These are phyloP conservation scores for Nelumbo lutea DNA, from an alignment of 164 flowering plant species.

Conservation along the genomic window DNA sequence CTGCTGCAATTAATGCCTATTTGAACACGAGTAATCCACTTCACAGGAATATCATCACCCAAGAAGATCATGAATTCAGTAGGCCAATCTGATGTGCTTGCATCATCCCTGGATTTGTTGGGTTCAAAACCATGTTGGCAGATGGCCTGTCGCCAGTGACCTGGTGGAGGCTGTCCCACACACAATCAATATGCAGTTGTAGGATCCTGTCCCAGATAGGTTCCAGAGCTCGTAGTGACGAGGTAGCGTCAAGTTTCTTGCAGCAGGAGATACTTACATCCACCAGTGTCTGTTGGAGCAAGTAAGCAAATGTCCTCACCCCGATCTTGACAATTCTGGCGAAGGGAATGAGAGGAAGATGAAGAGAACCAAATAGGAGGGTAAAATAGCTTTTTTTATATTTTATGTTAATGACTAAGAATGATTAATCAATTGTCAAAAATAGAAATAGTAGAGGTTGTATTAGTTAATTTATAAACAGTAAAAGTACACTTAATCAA, in stretches of 20 bases:
- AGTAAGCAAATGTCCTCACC: slow-evolving; percentile 46
- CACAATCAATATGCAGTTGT: slow-evolving; percentile 72
- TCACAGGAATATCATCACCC: neutral
- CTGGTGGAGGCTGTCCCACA: slow-evolving; percentile 45
- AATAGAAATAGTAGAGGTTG: no score
- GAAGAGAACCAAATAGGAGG: no score
- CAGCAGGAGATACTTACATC: slow-evolving; percentile 72
- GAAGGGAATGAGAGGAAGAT: no score
- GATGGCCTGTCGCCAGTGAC: neutral
- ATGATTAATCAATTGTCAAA: no score
- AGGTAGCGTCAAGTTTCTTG: slow-evolving; percentile 51
- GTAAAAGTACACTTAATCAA: no score
- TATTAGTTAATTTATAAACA: no score
- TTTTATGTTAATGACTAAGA: no score
- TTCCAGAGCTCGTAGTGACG: slow-evolving; percentile 56
- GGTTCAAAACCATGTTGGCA: no score
- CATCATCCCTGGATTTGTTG: neutral
- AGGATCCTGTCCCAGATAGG: slow-evolving; percentile 50
- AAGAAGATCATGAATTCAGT: no score
- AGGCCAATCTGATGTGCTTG: neutral
- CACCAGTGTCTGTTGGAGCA: slow-evolving; percentile 47
- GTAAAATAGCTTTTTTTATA: no score
- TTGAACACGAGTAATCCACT: neutral
- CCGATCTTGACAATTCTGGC: slow-evolving; percentile 43
- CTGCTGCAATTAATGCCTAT: slow-evolving; percentile 26